These are phyloP conservation scores for Myochromella boudieri DNA, from an alignment of 768 basidiomycete species.

Conservation along the genomic window DNA sequence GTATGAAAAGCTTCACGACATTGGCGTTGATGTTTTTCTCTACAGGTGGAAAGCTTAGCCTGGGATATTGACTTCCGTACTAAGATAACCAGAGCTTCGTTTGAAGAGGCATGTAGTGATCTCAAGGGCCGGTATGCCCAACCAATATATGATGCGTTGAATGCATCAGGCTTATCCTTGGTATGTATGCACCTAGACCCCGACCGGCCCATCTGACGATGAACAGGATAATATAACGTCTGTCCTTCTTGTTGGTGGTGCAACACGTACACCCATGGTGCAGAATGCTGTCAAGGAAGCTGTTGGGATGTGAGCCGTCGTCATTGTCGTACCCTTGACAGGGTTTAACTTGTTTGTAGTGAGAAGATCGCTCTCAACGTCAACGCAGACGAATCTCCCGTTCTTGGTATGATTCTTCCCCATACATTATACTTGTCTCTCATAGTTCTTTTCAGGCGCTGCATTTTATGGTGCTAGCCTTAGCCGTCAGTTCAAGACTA, in stretches of 20 bases:
- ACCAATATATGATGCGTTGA: constrained; percentile 76
- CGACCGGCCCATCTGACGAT: constrained; percentile 4
- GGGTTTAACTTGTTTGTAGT: constrained; percentile 28
- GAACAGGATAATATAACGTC: constrained; percentile 79
- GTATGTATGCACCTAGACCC: constrained; percentile 35
- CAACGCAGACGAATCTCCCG: constrained; percentile 95
- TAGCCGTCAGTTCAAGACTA: constrained; percentile 92
- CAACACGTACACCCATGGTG: constrained; percentile 88
- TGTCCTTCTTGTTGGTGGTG: constrained; percentile 91
- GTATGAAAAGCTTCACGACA: neutral
- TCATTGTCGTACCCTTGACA: neutral
- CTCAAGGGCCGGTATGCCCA: constrained; percentile 60
- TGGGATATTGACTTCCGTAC: constrained; percentile 90
- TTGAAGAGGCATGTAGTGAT: constrained; percentile 74
- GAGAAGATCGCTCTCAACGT: constrained; percentile 91
- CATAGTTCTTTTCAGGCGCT: constrained; percentile 48
- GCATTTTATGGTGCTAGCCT: constrained; percentile 89
- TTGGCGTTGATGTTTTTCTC: constrained; percentile 4
- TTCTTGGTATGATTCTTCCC: constrained; percentile 55
- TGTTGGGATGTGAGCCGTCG: constrained; percentile 69
- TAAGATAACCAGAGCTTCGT: constrained; percentile 73
- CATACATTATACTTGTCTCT: neutral
- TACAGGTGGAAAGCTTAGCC: constrained; percentile 81
- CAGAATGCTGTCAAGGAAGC: constrained; percentile 75
- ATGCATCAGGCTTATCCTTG: constrained; percentile 62